phyloP scores from a whole-genome alignment of 2,329 filamentous ascomycete genomes.

The Septoria petroselini region DNA sequence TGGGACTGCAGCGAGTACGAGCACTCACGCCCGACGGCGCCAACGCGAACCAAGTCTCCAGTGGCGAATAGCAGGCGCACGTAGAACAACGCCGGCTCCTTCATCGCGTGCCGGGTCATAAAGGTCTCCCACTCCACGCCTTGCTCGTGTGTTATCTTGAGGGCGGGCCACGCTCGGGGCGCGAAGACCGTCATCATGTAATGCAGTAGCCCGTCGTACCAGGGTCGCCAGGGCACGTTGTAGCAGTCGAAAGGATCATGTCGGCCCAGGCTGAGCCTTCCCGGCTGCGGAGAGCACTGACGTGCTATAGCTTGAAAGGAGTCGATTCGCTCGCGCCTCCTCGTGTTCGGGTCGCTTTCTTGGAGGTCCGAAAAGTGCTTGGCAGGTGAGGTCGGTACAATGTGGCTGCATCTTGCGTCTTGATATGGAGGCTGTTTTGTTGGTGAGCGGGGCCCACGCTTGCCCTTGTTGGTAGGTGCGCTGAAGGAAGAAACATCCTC shows the following conservation, averaged over 20 bases:
- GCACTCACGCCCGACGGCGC: conserved; percentile 22
- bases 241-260: conserved; percentile 36
- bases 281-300: neutral
- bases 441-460: too few relatives aligned
- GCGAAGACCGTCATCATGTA: conserved; percentile 38
- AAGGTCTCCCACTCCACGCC: conserved; percentile 35
- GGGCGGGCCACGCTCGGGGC: conserved; percentile 35
- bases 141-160: conserved; percentile 32
- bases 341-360: too few relatives aligned
- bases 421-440: too few relatives aligned
- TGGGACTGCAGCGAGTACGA: conserved; percentile 31
- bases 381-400: too few relatives aligned
- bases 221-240: conserved; percentile 32
- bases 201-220: conserved; percentile 35
- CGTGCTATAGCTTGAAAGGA: too few relatives aligned
- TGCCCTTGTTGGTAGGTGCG: too few relatives aligned
- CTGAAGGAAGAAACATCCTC: too few relatives aligned
- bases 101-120: conserved; percentile 35
- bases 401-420: too few relatives aligned
- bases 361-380: too few relatives aligned
- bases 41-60: conserved; percentile 33
- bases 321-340: too few relatives aligned
- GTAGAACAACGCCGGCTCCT: conserved; percentile 36
- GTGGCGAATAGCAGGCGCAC: conserved; percentile 36
- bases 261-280: neutral